phyloP scores from a whole-genome alignment of 306 rosid genomes.

The Medicago lupulina region DNA sequence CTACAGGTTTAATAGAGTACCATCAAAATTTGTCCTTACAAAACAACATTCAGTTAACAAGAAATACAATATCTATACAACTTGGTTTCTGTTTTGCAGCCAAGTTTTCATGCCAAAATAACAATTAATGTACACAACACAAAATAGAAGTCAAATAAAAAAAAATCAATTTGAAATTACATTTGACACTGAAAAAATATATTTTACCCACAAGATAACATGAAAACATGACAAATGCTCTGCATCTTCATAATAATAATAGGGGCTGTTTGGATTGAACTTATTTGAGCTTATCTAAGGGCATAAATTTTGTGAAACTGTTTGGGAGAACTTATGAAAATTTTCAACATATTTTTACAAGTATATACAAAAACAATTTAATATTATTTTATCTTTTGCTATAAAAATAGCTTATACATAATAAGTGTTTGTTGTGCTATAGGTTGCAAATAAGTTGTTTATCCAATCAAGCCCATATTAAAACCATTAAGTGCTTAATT shows the following conservation, averaged over 20 bases:
- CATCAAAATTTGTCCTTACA: slow-evolving; percentile 24
- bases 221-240: not conserved
- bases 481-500: not conserved
- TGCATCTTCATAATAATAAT: slow-evolving; percentile 5
- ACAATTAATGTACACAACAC: not conserved
- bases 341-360: no score
- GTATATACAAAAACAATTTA: no score
- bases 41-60: not conserved
- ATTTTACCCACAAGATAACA: not conserved
- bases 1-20: slow-evolving; percentile 41
- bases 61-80: not conserved
- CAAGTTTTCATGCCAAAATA: not conserved
- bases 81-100: not conserved
- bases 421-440: no score
- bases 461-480: no score
- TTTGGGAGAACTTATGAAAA: no score
- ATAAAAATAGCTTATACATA: no score
- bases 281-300: no score
- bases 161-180: not conserved
- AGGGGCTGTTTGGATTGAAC: no score
- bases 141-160: not conserved
- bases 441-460: no score
- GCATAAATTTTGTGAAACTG: no score
- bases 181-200: not conserved
- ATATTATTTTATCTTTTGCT: no score